These are phyloP conservation scores for Auricularia cornea DNA, from an alignment of 768 basidiomycete genomes.

Conservation along the genomic window DNA sequence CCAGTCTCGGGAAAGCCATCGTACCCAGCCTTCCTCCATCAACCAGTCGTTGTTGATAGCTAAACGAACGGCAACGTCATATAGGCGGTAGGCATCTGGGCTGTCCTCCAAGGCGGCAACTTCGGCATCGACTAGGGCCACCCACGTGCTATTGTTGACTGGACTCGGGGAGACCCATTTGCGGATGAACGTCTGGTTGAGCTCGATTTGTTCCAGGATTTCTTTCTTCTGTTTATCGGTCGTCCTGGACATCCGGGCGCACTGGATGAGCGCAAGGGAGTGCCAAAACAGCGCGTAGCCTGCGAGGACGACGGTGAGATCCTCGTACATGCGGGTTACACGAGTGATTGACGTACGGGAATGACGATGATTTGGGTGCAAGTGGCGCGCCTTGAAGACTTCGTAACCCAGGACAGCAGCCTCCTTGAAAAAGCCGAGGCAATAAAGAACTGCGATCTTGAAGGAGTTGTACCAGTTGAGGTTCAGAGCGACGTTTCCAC, in stretches of 20 bases:
- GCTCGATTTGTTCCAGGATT: slow-evolving; percentile 49
- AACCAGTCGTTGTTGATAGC: slow-evolving; percentile 63
- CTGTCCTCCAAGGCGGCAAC: slow-evolving; percentile 49
- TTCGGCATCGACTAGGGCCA: slow-evolving; percentile 65
- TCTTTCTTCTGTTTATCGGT: slow-evolving; percentile 22
- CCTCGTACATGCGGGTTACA: neutral
- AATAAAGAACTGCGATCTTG: slow-evolving; percentile 56
- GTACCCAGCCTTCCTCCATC: slow-evolving; percentile 59
- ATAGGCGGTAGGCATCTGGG: slow-evolving; percentile 53
- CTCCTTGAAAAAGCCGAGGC: slow-evolving; percentile 48
- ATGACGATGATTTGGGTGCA: slow-evolving; percentile 53
- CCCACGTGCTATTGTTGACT: slow-evolving; percentile 60
- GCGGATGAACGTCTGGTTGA: slow-evolving; percentile 54
- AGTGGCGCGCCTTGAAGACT: slow-evolving; percentile 48
- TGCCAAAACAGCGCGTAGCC: slow-evolving; percentile 66
- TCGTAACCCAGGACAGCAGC: slow-evolving; percentile 57
- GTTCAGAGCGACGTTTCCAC: slow-evolving; percentile 43
- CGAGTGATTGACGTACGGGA: neutral
- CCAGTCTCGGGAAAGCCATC: neutral
- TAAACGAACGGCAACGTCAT: slow-evolving; percentile 61
- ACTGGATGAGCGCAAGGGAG: slow-evolving; percentile 55
- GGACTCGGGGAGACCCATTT: slow-evolving; percentile 65
- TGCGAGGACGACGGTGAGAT: slow-evolving; percentile 17
- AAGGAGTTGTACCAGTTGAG: slow-evolving; percentile 39
- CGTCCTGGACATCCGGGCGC: slow-evolving; percentile 39